Evolutionary conservation across 805 yeast species (phyloP).

Genomic region (Cyberlindnera veronae): DNA sequence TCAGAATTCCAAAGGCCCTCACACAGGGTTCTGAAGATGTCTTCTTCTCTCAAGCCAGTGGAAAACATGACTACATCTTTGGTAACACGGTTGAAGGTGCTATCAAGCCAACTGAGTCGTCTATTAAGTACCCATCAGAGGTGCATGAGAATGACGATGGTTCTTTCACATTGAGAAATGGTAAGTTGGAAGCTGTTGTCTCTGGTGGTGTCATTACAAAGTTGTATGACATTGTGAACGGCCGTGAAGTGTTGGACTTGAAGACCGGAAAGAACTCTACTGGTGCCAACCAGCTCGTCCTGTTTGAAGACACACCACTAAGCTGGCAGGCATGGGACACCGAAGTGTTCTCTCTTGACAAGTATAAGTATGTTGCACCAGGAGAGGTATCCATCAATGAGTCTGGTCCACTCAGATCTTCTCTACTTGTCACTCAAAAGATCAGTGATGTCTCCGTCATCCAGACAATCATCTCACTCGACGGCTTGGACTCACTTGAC

Average conservation of each 20-base stretch:
- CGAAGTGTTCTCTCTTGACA: slow-evolving; percentile 81
- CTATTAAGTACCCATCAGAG: slow-evolving; percentile 46
- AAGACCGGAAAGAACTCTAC: slow-evolving; percentile 38
- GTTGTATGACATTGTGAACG: slow-evolving; percentile 53
- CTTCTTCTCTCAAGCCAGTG: slow-evolving; percentile 16
- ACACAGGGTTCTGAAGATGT: background rate
- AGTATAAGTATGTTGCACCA: slow-evolving; percentile 47
- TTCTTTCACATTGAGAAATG: slow-evolving; percentile 54
- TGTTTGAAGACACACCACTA: slow-evolving; percentile 88
- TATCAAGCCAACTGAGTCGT: slow-evolving; percentile 12
- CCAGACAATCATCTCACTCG: slow-evolving; percentile 65
- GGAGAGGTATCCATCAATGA: slow-evolving; percentile 38
- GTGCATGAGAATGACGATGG: slow-evolving; percentile 40
- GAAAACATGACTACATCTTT: slow-evolving; percentile 23
- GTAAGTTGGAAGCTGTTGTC: slow-evolving; percentile 47
- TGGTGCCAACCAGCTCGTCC: slow-evolving; percentile 78
- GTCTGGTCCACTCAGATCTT: slow-evolving; percentile 56
- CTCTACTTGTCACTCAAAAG: slow-evolving; percentile 58
- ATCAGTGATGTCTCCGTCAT: slow-evolving; percentile 58
- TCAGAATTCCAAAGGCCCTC: slow-evolving; percentile 31
- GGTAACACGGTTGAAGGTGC: slow-evolving; percentile 7
- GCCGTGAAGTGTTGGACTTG: slow-evolving; percentile 65
- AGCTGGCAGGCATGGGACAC: slow-evolving; percentile 98
- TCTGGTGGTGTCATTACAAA: slow-evolving; percentile 59
- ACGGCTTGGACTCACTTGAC: slow-evolving; percentile 42